These are phyloP conservation scores for Pseudohyphozyma bogoriensis DNA, from an alignment of 768 basidiomycete genomes.

Conservation along the genomic window DNA sequence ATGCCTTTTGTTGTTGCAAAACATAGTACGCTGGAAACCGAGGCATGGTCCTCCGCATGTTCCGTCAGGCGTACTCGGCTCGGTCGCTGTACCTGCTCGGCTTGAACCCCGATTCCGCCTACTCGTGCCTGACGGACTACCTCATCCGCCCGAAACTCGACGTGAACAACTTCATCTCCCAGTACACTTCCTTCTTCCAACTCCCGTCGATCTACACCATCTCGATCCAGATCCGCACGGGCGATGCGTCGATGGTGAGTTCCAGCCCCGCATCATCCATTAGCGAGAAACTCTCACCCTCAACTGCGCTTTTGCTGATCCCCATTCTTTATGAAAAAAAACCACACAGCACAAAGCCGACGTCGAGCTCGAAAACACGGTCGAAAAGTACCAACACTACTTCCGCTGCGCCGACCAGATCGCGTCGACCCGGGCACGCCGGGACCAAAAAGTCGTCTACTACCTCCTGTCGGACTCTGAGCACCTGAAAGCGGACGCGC, in stretches of 20 bases:
- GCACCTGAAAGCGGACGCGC: conserved; percentile 9
- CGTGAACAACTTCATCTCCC: conserved; percentile 16
- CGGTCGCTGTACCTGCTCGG: conserved; percentile 9
- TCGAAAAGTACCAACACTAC: conserved; percentile 16
- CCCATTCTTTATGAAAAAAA: background rate
- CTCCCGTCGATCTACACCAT: conserved; percentile 19
- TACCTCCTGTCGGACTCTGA: conserved; percentile 18
- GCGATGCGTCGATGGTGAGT: conserved; percentile 24
- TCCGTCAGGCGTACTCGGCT: background rate
- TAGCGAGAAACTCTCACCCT: conserved; percentile 1
- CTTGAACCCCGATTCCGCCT: conserved; percentile 6
- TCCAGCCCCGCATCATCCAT: conserved; percentile 13
- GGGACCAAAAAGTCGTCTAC: conserved; percentile 10
- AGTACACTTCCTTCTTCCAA: conserved; percentile 14
- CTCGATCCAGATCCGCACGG: conserved; percentile 21
- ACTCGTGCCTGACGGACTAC: conserved; percentile 24
- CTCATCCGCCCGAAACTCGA: conserved; percentile 23
- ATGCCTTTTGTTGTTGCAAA: background rate
- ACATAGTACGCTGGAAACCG: conserved; percentile 24
- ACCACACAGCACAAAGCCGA: conserved; percentile 1
- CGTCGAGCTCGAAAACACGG: background rate
- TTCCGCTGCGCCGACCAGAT: conserved; percentile 25
- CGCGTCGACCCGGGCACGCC: conserved; percentile 16
- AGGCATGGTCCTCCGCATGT: conserved; percentile 17
- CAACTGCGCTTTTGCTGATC: too few relatives aligned